Conservation (phyloP, 148 eudicot genomes). For the Vaccinium corymbosum region DNA sequence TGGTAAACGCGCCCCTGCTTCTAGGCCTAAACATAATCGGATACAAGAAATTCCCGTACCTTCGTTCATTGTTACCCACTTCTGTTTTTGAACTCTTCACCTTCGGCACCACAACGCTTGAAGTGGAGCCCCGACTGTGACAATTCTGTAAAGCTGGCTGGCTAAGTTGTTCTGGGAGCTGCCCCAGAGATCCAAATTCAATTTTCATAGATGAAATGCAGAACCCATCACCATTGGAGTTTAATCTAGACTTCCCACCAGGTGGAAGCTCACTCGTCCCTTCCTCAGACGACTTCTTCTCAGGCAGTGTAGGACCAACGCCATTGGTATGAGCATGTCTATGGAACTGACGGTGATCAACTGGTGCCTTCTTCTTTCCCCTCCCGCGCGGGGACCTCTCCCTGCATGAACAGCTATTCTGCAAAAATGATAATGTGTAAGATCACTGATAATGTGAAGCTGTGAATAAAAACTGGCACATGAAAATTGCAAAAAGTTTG, state of each 20-base stretch:
- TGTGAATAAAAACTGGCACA: background rate
- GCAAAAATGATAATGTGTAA: constrained; percentile 25
- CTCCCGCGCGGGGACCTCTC: constrained; percentile 27
- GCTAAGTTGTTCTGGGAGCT: constrained; percentile 21
- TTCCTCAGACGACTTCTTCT: constrained; percentile 17
- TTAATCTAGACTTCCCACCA: constrained; percentile 17
- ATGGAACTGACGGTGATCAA: constrained; percentile 14
- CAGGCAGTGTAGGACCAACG: constrained; percentile 8
- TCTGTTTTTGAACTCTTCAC: constrained; percentile 17
- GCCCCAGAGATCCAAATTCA: constrained; percentile 45
- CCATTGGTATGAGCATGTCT: constrained; percentile 13
- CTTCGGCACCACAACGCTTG: background rate
- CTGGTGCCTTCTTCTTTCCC: constrained; percentile 23
- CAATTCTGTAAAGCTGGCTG: constrained; percentile 16
- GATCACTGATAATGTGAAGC: background rate
- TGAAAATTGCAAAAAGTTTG: background rate
- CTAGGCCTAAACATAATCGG: background rate
- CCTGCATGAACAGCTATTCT: constrained; percentile 27
- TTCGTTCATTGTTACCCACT: constrained; percentile 17
- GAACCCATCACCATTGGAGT: constrained; percentile 13
- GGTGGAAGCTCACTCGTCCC: constrained; percentile 15
- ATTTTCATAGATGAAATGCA: constrained; percentile 15
- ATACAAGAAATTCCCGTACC: constrained; percentile 19
- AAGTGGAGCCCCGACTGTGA: constrained; percentile 21
- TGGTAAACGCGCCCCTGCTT: background rate